These are phyloP conservation scores for Populus hybrid DNA, from an alignment of 441 rosid species.

Conservation along the genomic window DNA sequence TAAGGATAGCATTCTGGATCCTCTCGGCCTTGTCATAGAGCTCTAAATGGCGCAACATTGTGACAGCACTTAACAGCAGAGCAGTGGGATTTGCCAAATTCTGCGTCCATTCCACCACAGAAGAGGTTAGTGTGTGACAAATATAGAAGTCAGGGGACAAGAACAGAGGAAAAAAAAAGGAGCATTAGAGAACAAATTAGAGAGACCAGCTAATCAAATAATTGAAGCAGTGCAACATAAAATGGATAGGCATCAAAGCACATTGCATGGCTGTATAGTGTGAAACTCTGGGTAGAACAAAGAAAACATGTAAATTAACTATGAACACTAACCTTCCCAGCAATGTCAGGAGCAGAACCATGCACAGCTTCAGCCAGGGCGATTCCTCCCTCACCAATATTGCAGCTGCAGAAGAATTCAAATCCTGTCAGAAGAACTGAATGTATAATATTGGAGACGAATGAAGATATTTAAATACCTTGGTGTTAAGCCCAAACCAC, in stretches of 20 bases:
- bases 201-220: not conserved
- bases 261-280: not conserved
- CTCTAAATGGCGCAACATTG: conserved; percentile 86
- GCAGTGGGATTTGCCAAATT: conserved; percentile 97
- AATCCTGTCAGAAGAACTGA: conserved; percentile 17
- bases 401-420: conserved; percentile 59
- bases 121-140: conserved; percentile 7
- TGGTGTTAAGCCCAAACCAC: conserved; percentile 97
- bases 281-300: not conserved
- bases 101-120: conserved; percentile 33
- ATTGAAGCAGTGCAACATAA: not conserved
- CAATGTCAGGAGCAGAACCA: conserved; percentile 99
- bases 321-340: conserved; percentile 80
- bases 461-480: conserved; percentile 44
- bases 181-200: not conserved
- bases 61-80: conserved; percentile 70
- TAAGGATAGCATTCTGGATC: conserved; percentile 75
- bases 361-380: conserved; percentile 99
- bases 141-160: not conserved
- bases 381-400: conserved; percentile 95
- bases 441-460: conserved; percentile 6
- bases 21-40: conserved; percentile 74
- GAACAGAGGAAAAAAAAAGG: not conserved
- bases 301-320: conserved; percentile 8
- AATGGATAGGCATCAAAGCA: not conserved